phyloP scores from a whole-genome alignment of 2,329 filamentous ascomycete species.

The Elsinoe arachidis region DNA sequence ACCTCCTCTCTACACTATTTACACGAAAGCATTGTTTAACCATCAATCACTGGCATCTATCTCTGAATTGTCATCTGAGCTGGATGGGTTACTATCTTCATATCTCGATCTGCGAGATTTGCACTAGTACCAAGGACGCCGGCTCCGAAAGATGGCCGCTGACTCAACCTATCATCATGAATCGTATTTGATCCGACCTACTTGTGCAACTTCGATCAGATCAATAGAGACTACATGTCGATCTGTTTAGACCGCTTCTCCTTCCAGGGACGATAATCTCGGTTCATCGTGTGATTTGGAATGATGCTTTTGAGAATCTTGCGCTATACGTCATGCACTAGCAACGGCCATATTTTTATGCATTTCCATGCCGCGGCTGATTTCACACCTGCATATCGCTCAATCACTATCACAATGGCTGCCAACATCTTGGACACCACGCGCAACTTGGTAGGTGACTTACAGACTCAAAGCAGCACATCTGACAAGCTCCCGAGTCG shows the following conservation, averaged over 20 bases:
- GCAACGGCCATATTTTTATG: background rate
- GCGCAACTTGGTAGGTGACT: background rate
- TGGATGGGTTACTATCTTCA: no score
- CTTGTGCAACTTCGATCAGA: no score
- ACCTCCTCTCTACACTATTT: no score
- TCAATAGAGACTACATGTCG: background rate
- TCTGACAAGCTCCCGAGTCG: conserved; percentile 13
- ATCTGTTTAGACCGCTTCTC: background rate
- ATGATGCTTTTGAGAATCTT: background rate
- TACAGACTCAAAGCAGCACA: background rate
- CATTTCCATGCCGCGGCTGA: background rate
- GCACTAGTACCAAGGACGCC: no score
- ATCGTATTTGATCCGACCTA: no score
- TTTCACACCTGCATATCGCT: no score
- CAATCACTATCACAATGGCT: background rate
- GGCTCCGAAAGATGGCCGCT: no score
- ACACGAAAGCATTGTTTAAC: no score
- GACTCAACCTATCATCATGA: no score
- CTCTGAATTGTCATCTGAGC: no score
- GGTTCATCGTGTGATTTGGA: background rate
- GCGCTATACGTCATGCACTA: conserved; percentile 1
- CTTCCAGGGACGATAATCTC: background rate
- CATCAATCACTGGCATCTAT: no score
- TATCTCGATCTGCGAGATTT: no score
- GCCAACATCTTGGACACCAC: background rate